Evolutionary conservation across 768 basidiomycete genomes (phyloP), one percentile per base, ranked within the genome.

Genomic region (Cantharellus anzutake): DNA sequence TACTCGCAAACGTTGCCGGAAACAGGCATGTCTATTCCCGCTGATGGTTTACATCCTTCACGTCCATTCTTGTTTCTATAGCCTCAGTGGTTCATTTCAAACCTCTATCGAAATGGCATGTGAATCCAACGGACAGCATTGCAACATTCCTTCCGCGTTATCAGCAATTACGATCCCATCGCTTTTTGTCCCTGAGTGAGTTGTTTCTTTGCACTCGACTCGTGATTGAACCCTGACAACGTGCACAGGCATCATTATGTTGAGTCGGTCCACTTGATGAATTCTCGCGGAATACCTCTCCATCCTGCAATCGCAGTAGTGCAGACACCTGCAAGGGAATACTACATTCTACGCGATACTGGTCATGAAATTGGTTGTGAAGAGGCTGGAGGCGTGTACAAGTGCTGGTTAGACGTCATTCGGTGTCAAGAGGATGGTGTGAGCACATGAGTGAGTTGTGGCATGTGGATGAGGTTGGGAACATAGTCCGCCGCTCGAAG

Each of bases 361-460:
- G 86, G 86, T 14, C 80, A 85, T 79, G 79, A 83, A 64, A 74
- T 88, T 11, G 86, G 86, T 4, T 74, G 73, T 59, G 86, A 89
- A 67, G 85, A 88, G 64, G 83, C 84, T 4, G 85, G 20, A 29
- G 20, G 84, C 29, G 11, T 48, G 11, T 48, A 48, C 29, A 11
- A 11, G 44, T 11, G 11, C 11, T 48, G 44, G 44, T 11, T 29
- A 29, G 29, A 29, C 11, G 44, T 29, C 44, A 48, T 48, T 29
- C 11, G 44, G 44, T 48, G 44, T 48, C 29, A 11, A 11, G 11
- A 48, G 44, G 11, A 11, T 48, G 44, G 44, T 29, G 20, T 29
- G 20, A 29, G 20, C 20, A 29, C 20, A 29, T 29, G 20, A 29
- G 20, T 29, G 20, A 29, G 20, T 29, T 29, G 20, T 29, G 20